Evolutionary conservation across 2,329 filamentous ascomycete genomes (phyloP).

Genomic region (Nothopassalora personata): DNA sequence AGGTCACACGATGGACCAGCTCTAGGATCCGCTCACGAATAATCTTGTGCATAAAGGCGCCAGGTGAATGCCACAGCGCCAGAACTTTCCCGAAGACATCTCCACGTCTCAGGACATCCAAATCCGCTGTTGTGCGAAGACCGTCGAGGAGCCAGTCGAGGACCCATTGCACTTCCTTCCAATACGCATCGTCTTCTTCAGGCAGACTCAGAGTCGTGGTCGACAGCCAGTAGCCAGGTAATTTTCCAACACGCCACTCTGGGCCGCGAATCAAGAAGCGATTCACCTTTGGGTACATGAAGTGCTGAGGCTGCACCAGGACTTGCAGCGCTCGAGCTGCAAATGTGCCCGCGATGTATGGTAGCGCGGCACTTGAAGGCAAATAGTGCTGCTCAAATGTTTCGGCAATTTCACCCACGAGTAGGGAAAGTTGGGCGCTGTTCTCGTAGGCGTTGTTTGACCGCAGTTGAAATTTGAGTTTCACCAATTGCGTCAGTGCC

Average conservation of each 20-base stretch:
- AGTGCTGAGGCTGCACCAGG: constrained; percentile 69
- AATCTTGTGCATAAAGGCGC: constrained; percentile 47
- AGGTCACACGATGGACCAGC: constrained; percentile 60
- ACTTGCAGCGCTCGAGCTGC: constrained; percentile 65
- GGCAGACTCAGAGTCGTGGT: constrained; percentile 70
- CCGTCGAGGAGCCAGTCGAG: constrained; percentile 65
- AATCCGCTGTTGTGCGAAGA: constrained; percentile 54
- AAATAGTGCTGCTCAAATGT: constrained; percentile 51
- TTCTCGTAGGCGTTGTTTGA: constrained; percentile 69
- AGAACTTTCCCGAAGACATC: constrained; percentile 68
- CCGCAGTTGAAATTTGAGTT: constrained; percentile 51
- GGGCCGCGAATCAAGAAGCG: constrained; percentile 74
- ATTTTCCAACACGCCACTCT: constrained; percentile 59
- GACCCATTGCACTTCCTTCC: constrained; percentile 69
- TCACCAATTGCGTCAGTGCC: constrained; percentile 63
- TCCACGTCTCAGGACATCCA: constrained; percentile 55
- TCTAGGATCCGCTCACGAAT: constrained; percentile 59
- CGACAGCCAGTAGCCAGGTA: constrained; percentile 58
- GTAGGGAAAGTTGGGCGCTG: constrained; percentile 70
- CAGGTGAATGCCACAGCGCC: constrained; percentile 62
- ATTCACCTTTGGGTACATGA: constrained; percentile 82
- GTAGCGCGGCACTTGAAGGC: constrained; percentile 46
- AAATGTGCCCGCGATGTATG: constrained; percentile 71
- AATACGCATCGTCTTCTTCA: constrained; percentile 65
- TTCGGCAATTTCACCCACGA: constrained; percentile 75